Conservation (phyloP, 768 basidiomycete genomes). For the Suillus decipiens region DNA sequence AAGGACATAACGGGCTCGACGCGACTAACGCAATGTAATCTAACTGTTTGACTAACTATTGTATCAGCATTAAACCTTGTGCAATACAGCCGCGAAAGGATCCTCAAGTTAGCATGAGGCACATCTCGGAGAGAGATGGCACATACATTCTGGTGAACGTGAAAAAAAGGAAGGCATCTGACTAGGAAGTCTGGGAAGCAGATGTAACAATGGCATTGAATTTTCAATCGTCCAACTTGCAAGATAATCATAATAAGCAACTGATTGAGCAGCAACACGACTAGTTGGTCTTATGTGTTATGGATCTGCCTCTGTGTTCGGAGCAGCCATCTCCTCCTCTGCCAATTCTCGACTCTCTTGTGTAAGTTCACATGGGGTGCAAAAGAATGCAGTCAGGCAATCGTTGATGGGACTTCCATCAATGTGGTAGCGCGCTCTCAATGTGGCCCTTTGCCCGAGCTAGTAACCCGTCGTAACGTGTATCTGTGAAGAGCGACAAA, state of each 20-base stretch:
- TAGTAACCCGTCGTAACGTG: slow-evolving; percentile 5
- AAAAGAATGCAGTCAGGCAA: slow-evolving; percentile 42
- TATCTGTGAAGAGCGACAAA: neutral
- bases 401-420: slow-evolving; percentile 45
- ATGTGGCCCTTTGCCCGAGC: slow-evolving; percentile 38
- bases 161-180: neutral
- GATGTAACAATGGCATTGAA: too few relatives aligned
- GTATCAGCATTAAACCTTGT: too few relatives aligned
- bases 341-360: slow-evolving; percentile 51
- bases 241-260: neutral
- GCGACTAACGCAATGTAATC: too few relatives aligned
- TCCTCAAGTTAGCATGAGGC: too few relatives aligned
- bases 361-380: slow-evolving; percentile 47
- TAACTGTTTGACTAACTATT: too few relatives aligned
- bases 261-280: neutral
- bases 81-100: too few relatives aligned
- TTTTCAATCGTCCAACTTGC: neutral
- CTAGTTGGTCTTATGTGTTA: neutral
- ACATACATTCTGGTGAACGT: neutral
- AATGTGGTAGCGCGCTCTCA: slow-evolving; percentile 49
- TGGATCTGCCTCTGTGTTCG: too few relatives aligned
- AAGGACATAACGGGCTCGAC: too few relatives aligned
- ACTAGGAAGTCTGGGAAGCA: neutral
- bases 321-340: slow-evolving; percentile 38
- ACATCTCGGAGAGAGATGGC: too few relatives aligned